These are phyloP conservation scores for Aspergillus ochraceoroseus DNA, from an alignment of 2,329 filamentous ascomycete genomes.

Conservation along the genomic window DNA sequence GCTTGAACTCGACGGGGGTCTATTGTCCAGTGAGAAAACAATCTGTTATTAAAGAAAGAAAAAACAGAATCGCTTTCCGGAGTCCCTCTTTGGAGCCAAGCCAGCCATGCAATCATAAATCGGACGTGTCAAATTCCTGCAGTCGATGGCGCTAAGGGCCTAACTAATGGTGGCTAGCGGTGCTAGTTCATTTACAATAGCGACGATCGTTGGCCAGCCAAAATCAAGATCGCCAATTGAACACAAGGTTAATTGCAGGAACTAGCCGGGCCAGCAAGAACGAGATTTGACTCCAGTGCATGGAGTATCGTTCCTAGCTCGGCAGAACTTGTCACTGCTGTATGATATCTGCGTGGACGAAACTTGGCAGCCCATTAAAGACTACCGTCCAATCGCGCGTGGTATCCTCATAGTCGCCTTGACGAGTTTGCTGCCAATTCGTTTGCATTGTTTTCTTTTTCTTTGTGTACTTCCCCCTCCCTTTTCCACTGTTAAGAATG, in stretches of 20 bases:
- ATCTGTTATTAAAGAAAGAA: background rate
- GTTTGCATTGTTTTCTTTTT: background rate
- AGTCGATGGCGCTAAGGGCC: conserved; percentile 15
- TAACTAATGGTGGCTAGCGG: conserved; percentile 18
- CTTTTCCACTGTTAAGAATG: too few species aligned
- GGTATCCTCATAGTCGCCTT: background rate
- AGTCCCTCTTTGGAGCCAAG: conserved; percentile 14
- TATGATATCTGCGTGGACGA: conserved; percentile 1
- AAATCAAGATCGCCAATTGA: conserved; percentile 4
- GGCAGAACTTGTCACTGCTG: background rate
- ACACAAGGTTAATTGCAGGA: conserved; percentile 3
- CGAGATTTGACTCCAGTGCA: conserved; percentile 1
- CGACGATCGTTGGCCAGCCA: conserved; percentile 13
- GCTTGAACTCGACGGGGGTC: conserved; percentile 12
- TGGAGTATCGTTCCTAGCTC: background rate
- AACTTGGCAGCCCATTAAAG: conserved; percentile 2
- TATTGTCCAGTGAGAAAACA: conserved; percentile 12
- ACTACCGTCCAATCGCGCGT: background rate
- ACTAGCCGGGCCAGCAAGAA: conserved; percentile 6
- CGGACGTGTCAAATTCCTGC: conserved; percentile 20
- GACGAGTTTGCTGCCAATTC: background rate
- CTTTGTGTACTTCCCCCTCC: too few species aligned
- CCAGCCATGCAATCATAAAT: conserved; percentile 16
- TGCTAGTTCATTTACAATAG: conserved; percentile 15
- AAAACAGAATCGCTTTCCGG: conserved; percentile 1